Evolutionary conservation across 148 eudicot genomes (phyloP).

Genomic region (Fagopyrum tataricum): DNA sequence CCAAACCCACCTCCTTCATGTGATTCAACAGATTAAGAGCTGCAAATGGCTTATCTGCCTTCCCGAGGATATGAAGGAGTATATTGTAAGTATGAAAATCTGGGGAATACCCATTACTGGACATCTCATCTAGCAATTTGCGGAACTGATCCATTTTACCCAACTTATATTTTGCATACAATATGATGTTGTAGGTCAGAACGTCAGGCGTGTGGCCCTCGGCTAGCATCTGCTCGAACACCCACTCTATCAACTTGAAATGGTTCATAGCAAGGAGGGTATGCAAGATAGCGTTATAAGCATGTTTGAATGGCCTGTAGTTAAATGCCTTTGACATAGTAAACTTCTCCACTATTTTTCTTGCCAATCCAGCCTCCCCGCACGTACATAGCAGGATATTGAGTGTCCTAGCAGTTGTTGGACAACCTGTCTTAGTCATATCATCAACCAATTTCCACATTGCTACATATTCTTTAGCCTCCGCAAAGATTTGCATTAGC

Average conservation of each 20-base stretch:
- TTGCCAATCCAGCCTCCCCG: slow-evolving; percentile 72
- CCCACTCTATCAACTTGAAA: slow-evolving; percentile 80
- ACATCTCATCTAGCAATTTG: slow-evolving; percentile 71
- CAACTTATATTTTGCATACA: slow-evolving; percentile 60
- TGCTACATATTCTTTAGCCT: slow-evolving; percentile 65
- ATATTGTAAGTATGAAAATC: slow-evolving; percentile 74
- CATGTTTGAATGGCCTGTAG: slow-evolving; percentile 71
- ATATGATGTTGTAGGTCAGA: slow-evolving; percentile 62
- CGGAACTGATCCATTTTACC: slow-evolving; percentile 68
- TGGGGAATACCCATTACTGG: slow-evolving; percentile 52
- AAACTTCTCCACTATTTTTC: slow-evolving; percentile 66
- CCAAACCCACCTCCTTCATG: slow-evolving; percentile 65
- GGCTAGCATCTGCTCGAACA: slow-evolving; percentile 63
- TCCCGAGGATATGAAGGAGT: slow-evolving; percentile 82
- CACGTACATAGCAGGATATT: slow-evolving; percentile 73
- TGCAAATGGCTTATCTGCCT: slow-evolving; percentile 57
- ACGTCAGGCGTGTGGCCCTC: slow-evolving; percentile 68
- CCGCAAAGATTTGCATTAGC: slow-evolving; percentile 67
- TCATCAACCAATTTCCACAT: slow-evolving; percentile 88
- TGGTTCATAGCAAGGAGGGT: slow-evolving; percentile 62
- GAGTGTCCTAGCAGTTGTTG: slow-evolving; percentile 69
- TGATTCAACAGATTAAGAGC: slow-evolving; percentile 70
- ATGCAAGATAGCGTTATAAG: slow-evolving; percentile 72
- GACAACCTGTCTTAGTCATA: slow-evolving; percentile 77
- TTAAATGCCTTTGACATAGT: slow-evolving; percentile 59